Conservation (phyloP, 192 early-diverging fungal genomes). For the Diversispora eburnea region DNA sequence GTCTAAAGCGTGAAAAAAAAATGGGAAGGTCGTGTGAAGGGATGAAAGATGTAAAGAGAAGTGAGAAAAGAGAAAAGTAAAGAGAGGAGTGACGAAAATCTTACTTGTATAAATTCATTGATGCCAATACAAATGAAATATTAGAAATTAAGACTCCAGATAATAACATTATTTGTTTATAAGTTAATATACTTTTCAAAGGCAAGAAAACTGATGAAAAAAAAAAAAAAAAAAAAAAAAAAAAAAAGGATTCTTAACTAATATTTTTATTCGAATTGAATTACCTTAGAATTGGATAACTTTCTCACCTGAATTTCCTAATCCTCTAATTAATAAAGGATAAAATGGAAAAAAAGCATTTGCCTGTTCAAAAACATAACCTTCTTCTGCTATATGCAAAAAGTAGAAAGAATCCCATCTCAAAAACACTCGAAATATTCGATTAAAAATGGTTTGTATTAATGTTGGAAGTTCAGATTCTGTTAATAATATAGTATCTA, state of each 20-base stretch:
- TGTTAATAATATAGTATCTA: constrained; percentile 36
- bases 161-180: constrained; percentile 17
- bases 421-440: constrained; percentile 54
- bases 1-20: constrained; percentile 11
- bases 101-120: constrained; percentile 68
- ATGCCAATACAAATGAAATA: constrained; percentile 67
- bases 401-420: constrained; percentile 94
- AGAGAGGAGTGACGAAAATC: background rate
- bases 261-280: background rate
- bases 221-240: background rate
- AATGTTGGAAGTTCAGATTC: background rate
- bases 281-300: background rate
- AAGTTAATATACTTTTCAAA: constrained; percentile 34
- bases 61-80: too few relatives aligned
- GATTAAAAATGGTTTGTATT: constrained; percentile 33
- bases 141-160: constrained; percentile 75
- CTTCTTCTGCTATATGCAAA: constrained; percentile 66
- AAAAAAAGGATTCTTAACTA: background rate
- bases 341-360: constrained; percentile 86
- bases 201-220: constrained; percentile 49
- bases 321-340: constrained; percentile 58
- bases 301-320: constrained; percentile 45
- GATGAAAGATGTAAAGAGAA: background rate
- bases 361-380: constrained; percentile 85
- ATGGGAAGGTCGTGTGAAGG: background rate